Evolutionary conservation across 23 red algal species (phyloP).

Genomic region (Gracilaria vermiculophylla): DNA sequence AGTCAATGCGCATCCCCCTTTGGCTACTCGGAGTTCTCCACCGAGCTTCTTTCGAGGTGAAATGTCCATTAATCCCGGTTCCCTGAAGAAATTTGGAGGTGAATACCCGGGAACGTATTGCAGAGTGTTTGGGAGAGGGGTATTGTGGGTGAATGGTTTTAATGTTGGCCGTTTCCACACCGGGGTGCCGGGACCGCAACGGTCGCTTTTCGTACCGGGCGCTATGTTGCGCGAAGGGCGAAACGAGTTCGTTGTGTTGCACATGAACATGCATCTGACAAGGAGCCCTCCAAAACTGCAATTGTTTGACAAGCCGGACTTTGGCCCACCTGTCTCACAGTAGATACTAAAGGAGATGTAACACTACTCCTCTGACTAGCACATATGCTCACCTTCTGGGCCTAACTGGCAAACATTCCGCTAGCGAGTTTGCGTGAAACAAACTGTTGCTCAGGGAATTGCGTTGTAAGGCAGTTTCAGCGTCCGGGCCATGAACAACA

Average conservation of each 20-base stretch:
- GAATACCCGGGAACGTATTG: conserved; percentile 48
- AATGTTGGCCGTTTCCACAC: conserved; percentile 58
- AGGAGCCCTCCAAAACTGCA: conserved; percentile 31
- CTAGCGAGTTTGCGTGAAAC: too few relatives aligned
- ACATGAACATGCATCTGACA: conserved; percentile 44
- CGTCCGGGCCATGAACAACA: too few relatives aligned
- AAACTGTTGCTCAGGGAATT: too few relatives aligned
- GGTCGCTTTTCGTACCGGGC: conserved; percentile 38
- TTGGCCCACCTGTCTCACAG: not conserved
- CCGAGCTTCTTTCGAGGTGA: conserved; percentile 35
- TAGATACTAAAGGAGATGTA: not conserved
- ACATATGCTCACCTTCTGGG: too few relatives aligned
- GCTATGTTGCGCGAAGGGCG: conserved; percentile 29
- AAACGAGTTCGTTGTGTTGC: conserved; percentile 42
- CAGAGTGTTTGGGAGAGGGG: conserved; percentile 36
- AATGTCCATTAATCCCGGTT: conserved; percentile 47
- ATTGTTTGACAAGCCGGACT: conserved; percentile 33
- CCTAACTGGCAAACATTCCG: too few relatives aligned
- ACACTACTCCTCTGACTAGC: too few relatives aligned
- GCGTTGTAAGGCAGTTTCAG: too few relatives aligned
- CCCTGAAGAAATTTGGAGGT: conserved; percentile 12
- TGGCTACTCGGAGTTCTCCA: conserved; percentile 8
- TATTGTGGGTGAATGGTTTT: conserved; percentile 62
- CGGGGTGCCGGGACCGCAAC: conserved; percentile 16
- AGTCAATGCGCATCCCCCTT: not conserved